Percentiles rank a stretch among this genome's conserved stretches.
Conservation (phyloP, 352 stramenopile species). For the Pythium folliculosum region DNA sequence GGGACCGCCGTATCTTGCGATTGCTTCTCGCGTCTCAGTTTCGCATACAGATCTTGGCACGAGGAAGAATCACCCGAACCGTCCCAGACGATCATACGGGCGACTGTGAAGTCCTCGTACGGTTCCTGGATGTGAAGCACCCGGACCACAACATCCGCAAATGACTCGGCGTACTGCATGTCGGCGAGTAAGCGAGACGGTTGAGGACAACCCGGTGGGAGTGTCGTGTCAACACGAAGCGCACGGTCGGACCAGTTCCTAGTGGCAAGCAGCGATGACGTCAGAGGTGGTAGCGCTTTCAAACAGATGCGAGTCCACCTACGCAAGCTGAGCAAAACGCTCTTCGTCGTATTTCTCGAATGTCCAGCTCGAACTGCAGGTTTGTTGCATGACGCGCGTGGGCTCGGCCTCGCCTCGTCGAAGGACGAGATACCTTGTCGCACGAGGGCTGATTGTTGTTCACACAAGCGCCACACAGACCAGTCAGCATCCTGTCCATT, state of each 20-base stretch:
- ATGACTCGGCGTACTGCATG: conserved; percentile 45
- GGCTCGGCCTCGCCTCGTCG: conserved; percentile 32
- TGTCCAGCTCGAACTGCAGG: conserved; percentile 58
- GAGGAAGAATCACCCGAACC: conserved; percentile 44
- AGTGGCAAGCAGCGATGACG: background rate
- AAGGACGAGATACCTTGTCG: conserved; percentile 64
- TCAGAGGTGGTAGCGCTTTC: background rate
- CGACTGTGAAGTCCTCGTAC: conserved; percentile 30
- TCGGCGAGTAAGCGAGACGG: conserved; percentile 44
- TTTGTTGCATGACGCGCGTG: conserved; percentile 39
- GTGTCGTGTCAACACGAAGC: conserved; percentile 45
- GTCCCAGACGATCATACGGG: conserved; percentile 68
- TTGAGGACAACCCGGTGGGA: conserved; percentile 50
- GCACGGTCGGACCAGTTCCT: conserved; percentile 42
- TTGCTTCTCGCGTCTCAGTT: conserved; percentile 19
- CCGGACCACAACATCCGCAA: conserved; percentile 65
- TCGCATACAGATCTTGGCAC: conserved; percentile 29
- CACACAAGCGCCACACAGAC: background rate
- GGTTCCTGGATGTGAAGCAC: conserved; percentile 43
- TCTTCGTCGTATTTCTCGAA: conserved; percentile 59
- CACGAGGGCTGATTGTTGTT: conserved; percentile 29
- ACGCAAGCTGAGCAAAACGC: conserved; percentile 34
- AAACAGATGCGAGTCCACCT: conserved; percentile 2
- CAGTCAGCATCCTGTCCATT: background rate
- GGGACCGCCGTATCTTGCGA: conserved; percentile 14